These are phyloP conservation scores for Kuraishia hungarica DNA, from an alignment of 805 yeast species.

Conservation along the genomic window DNA sequence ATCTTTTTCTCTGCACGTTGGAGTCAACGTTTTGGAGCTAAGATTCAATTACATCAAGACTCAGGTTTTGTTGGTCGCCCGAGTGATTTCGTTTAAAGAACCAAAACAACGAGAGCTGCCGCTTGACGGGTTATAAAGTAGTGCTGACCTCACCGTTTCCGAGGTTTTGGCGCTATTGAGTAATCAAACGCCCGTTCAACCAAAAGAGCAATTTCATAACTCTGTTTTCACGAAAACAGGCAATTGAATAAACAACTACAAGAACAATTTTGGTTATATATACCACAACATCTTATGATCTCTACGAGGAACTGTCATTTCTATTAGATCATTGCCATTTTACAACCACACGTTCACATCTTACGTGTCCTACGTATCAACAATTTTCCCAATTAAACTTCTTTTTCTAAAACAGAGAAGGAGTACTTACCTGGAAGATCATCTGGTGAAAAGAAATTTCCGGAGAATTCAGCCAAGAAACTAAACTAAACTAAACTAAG, in stretches of 20 bases:
- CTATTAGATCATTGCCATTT: neutral
- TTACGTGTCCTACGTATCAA: too few relatives aligned
- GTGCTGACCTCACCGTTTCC: constrained; percentile 1
- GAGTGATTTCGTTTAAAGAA: constrained; percentile 2
- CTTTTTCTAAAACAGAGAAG: neutral
- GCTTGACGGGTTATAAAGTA: constrained; percentile 26
- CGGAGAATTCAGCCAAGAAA: too few relatives aligned
- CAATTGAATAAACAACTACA: neutral
- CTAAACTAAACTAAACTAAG: too few relatives aligned
- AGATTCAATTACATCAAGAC: neutral
- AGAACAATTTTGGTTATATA: too few relatives aligned
- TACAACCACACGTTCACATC: too few relatives aligned
- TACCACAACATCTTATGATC: too few relatives aligned
- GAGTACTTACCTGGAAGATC: neutral
- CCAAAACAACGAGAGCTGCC: constrained; percentile 41
- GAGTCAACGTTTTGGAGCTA: neutral
- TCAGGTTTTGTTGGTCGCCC: constrained; percentile 4
- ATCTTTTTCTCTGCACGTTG: neutral
- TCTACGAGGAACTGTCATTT: neutral
- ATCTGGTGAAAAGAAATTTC: neutral
- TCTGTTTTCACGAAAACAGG: neutral
- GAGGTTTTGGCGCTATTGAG: neutral
- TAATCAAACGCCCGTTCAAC: neutral
- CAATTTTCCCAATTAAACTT: neutral
- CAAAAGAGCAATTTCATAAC: neutral